Evolutionary conservation across 148 eudicot genomes (phyloP), one percentile per base, ranked within the genome.

Genomic region (Tetragonia tetragonoides): DNA sequence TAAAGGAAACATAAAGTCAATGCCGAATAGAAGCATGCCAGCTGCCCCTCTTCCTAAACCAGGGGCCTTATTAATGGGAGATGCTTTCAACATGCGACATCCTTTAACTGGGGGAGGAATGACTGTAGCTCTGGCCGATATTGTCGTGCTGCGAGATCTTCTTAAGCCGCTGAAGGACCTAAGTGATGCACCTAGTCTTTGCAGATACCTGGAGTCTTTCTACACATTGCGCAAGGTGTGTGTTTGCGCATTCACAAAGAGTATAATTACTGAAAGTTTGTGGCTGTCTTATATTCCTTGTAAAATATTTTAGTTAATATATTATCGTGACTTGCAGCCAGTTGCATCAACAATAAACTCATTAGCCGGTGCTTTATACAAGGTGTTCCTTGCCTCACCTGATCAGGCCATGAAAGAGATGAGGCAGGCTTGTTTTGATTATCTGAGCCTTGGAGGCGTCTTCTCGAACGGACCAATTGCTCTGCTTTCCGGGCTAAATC

Each of bases 61-160:
- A 1, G 97, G 95, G 71, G 97, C 97, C 37, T 84, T 93, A 74
- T 77, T 93, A 18, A 89, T 93, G 97, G 97, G 97, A 8, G 97
- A 93, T 82, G 97, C 97, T 16, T 93, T 93, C 82, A 91, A 93
- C 86, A 91, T 93, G 97, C 89, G 97, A 16, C 97, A 93, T 84
- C 97, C 97, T 46, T 80, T 93, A 78, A 93, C 97, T 39, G 95
- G 97, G 54, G 97, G 97, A 41, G 97, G 97, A 82, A 93, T 93
- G 95, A 93, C 97, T 16, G 97, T 93, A n/a, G 97, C 97, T 15
- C 79, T 93, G 59, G 87, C 97, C 21, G 97, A 93, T 66, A 93
- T 93, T 63, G 97, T 84, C 16, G 89, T 93, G 59, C 82, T 93
- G 24, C 87, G 97, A 20, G 73, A 91, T 82, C 96, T 93, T 81